Conservation (phyloP, 768 basidiomycete genomes). For the Termitomyces eurrhizus region DNA sequence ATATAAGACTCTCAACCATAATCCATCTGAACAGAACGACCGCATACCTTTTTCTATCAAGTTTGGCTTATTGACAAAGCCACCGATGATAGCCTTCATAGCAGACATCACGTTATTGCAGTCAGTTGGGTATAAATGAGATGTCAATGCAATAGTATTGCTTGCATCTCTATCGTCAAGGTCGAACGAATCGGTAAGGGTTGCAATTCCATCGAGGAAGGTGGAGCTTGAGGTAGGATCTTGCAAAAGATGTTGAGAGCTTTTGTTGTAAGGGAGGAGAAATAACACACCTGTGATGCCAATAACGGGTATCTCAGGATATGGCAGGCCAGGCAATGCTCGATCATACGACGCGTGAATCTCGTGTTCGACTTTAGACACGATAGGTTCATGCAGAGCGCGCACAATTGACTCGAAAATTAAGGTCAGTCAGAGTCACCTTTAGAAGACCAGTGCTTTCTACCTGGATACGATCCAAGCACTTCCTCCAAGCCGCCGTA, state of each 20-base stretch:
- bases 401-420: slow-evolving; percentile 31
- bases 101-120: slow-evolving; percentile 45
- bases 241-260: slow-evolving; percentile 6
- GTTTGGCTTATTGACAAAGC: slow-evolving; percentile 42
- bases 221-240: slow-evolving; percentile 43
- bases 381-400: slow-evolving; percentile 45
- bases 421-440: neutral
- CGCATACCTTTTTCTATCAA: slow-evolving; percentile 21
- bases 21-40: neutral
- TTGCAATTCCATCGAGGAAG: slow-evolving; percentile 42
- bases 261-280: neutral
- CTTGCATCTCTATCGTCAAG: slow-evolving; percentile 8
- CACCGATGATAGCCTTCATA: slow-evolving; percentile 53
- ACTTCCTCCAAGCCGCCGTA: slow-evolving; percentile 53
- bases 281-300: slow-evolving; percentile 46
- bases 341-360: slow-evolving; percentile 42
- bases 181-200: slow-evolving; percentile 28
- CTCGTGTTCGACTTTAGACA: slow-evolving; percentile 37
- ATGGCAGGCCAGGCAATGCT: slow-evolving; percentile 52
- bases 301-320: slow-evolving; percentile 56
- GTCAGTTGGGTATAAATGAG: slow-evolving; percentile 57
- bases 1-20: neutral
- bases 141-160: slow-evolving; percentile 24
- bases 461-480: slow-evolving; percentile 55
- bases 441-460: slow-evolving; percentile 4